These are phyloP conservation scores for Circinella umbellata DNA, from an alignment of 371 early-diverging fungal species.

Conservation along the genomic window DNA sequence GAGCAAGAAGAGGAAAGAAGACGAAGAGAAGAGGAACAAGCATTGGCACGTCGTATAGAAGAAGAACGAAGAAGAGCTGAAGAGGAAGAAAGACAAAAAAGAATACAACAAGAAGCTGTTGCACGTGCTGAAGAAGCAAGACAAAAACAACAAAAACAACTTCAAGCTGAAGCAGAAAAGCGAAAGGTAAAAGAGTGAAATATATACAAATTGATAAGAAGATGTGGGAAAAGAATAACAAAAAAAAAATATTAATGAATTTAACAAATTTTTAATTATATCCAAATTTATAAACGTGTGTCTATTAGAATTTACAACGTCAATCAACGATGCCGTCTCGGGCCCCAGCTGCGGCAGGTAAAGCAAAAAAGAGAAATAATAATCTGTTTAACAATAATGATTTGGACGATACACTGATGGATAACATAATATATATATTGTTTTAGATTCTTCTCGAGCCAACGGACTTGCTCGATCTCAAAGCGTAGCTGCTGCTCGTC, in stretches of 20 bases:
- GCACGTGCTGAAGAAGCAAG: slow-evolving; percentile 28
- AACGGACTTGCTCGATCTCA: slow-evolving; percentile 16
- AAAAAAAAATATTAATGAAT: no score
- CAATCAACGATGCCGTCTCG: slow-evolving; percentile 10
- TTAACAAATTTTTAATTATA: no score
- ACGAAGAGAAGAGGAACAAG: slow-evolving; percentile 15
- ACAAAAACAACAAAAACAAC: slow-evolving; percentile 28
- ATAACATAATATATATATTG: no score
- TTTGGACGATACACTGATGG: no score
- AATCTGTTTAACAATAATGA: no score
- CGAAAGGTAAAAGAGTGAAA: slow-evolving; percentile 12
- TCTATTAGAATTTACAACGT: slow-evolving; percentile 9
- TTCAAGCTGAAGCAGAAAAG: slow-evolving; percentile 23
- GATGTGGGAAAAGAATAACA: no score
- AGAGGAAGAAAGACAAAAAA: slow-evolving; percentile 26
- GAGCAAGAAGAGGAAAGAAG: slow-evolving; percentile 18
- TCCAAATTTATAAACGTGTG: no score
- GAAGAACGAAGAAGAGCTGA: slow-evolving; percentile 28
- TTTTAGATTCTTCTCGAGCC: background rate
- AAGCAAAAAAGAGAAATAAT: background rate
- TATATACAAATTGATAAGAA: no score
- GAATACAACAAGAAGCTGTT: slow-evolving; percentile 30
- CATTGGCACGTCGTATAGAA: slow-evolving; percentile 15
- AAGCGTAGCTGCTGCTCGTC: slow-evolving; percentile 14
- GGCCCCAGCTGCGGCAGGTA: slow-evolving; percentile 11